Conservation (phyloP, 495 filamentous ascomycete genomes). For the Tuber melanosporum region DNA sequence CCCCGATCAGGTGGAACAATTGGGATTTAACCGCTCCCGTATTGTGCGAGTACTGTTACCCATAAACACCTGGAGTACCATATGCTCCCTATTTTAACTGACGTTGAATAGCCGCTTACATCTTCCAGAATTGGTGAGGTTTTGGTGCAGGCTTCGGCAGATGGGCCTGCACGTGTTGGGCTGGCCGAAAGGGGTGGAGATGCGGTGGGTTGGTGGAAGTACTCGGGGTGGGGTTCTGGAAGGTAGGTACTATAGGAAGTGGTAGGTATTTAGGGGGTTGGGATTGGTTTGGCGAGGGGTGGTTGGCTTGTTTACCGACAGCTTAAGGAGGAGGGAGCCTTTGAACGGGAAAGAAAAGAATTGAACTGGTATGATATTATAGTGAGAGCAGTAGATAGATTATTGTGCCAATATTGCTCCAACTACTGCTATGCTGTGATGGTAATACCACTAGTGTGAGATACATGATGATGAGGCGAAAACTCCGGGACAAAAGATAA, state of each 20-base stretch:
- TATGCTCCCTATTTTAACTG: background rate
- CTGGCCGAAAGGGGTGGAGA: background rate
- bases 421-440: background rate
- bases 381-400: background rate
- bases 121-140: background rate
- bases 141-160: background rate
- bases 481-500: constrained; percentile 8
- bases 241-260: background rate
- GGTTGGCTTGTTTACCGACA: too few species aligned
- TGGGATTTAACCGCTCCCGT: background rate
- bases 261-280: background rate
- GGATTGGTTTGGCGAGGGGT: too few species aligned
- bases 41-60: too few species aligned
- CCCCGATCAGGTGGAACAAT: background rate
- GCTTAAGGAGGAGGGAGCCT: too few species aligned
- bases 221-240: constrained; percentile 1
- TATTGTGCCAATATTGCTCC: constrained; percentile 5
- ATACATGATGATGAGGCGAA: background rate
- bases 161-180: background rate
- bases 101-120: background rate
- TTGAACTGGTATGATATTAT: background rate
- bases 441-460: background rate
- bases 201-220: background rate
- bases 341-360: background rate
- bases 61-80: background rate